These are phyloP conservation scores for Cladosporium colombiae DNA, from an alignment of 2,329 filamentous ascomycete genomes.

Conservation along the genomic window DNA sequence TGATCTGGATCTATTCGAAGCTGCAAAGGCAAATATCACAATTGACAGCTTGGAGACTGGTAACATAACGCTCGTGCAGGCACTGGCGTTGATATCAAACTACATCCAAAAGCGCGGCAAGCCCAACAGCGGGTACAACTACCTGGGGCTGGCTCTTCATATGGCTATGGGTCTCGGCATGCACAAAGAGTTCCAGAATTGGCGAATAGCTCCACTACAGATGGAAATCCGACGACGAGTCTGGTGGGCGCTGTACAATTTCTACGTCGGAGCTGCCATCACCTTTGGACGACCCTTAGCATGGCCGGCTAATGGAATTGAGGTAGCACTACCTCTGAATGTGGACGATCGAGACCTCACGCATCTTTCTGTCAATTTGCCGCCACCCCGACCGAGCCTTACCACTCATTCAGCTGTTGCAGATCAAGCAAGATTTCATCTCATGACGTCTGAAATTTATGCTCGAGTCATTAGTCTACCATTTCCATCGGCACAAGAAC, in stretches of 20 bases:
- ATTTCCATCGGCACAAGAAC: conserved; percentile 44
- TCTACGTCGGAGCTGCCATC: conserved; percentile 53
- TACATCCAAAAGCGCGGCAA: conserved; percentile 54
- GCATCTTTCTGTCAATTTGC: conserved; percentile 29
- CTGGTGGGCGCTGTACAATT: conserved; percentile 45
- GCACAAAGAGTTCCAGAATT: conserved; percentile 53
- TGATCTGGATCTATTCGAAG: conserved; percentile 48
- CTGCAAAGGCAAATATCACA: conserved; percentile 49
- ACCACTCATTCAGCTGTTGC: conserved; percentile 50
- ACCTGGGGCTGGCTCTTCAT: conserved; percentile 50
- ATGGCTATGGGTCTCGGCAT: conserved; percentile 54
- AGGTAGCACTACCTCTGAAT: conserved; percentile 47
- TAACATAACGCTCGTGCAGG: conserved; percentile 52
- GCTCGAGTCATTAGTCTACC: conserved; percentile 49
- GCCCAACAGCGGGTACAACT: conserved; percentile 54
- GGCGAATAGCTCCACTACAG: conserved; percentile 46
- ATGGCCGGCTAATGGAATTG: conserved; percentile 47
- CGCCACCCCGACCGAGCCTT: conserved; percentile 27
- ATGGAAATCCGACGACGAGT: conserved; percentile 40
- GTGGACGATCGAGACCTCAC: conserved; percentile 48
- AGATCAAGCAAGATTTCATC: conserved; percentile 49
- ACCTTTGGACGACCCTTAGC: conserved; percentile 53
- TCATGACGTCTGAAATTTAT: conserved; percentile 49
- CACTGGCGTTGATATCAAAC: conserved; percentile 50
- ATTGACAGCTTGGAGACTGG: conserved; percentile 52